phyloP scores from a whole-genome alignment of 1,284 basidiomycete genomes.

The Sanghuangporus weigelae region DNA sequence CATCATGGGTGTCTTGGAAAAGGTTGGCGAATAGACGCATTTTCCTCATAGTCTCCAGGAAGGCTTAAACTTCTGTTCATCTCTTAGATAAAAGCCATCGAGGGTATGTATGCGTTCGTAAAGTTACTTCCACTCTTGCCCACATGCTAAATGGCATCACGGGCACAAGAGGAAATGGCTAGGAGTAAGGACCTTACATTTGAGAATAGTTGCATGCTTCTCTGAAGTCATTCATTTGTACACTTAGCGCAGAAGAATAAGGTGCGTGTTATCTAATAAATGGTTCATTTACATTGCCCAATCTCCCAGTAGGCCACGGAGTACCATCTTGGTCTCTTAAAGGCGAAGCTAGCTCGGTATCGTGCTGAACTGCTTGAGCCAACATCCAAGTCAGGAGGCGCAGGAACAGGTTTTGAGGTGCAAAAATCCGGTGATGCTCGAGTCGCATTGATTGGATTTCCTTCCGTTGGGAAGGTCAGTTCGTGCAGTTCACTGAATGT shows the following conservation, averaged over 20 bases:
- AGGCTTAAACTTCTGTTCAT: background rate
- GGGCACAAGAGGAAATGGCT: slow-evolving; percentile 82
- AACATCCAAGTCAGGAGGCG: slow-evolving; percentile 71
- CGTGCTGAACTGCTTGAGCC: slow-evolving; percentile 88
- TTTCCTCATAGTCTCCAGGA: background rate
- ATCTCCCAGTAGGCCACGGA: slow-evolving; percentile 68
- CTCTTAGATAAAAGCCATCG: slow-evolving; percentile 83
- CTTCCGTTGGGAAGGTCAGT: slow-evolving; percentile 84
- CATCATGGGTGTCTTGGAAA: slow-evolving; percentile 86
- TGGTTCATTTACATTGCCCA: background rate
- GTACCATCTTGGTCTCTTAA: slow-evolving; percentile 84
- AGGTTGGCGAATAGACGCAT: slow-evolving; percentile 40
- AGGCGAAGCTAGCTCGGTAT: slow-evolving; percentile 90
- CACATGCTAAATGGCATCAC: slow-evolving; percentile 9
- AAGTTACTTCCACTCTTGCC: background rate
- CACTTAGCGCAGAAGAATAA: slow-evolving; percentile 85
- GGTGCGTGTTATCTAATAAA: slow-evolving; percentile 27
- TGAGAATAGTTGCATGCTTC: background rate
- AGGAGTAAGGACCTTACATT: slow-evolving; percentile 54
- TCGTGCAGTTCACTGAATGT: slow-evolving; percentile 2
- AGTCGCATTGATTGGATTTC: slow-evolving; percentile 91
- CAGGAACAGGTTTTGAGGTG: slow-evolving; percentile 89
- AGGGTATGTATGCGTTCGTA: slow-evolving; percentile 53
- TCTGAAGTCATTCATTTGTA: slow-evolving; percentile 18
- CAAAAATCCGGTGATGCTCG: slow-evolving; percentile 93